Conservation (phyloP, 225 moss, liverwort and hornwort genomes). For the Physcomitrellopsis africana region DNA sequence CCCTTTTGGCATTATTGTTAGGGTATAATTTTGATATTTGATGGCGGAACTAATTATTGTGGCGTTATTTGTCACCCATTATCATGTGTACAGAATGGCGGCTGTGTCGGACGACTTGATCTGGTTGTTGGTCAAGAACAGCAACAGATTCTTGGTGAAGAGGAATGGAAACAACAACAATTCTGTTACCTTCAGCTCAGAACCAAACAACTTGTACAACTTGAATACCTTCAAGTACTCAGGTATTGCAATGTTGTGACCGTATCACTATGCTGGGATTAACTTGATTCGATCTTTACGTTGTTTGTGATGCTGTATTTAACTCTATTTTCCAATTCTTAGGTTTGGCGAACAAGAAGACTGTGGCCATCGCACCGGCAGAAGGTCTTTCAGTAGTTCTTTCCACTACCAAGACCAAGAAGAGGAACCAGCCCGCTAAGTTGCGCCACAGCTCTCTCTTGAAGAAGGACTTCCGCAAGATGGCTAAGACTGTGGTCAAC, state of each 20-base stretch:
- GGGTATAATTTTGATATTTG: background rate
- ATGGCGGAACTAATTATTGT: no score
- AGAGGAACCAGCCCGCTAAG: slow-evolving; percentile 57
- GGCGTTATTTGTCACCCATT: no score
- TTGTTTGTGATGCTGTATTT: background rate
- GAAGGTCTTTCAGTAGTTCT: slow-evolving; percentile 67
- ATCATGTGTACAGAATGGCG: slow-evolving; percentile 30
- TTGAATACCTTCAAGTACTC: slow-evolving; percentile 90
- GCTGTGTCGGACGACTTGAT: slow-evolving; percentile 87
- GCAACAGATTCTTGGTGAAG: slow-evolving; percentile 89
- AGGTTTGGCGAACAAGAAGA: slow-evolving; percentile 98
- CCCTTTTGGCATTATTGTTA: no score
- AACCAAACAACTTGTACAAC: slow-evolving; percentile 93
- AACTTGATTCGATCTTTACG: background rate
- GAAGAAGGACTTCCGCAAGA: slow-evolving; percentile 96
- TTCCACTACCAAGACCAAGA: slow-evolving; percentile 87
- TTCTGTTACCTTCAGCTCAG: slow-evolving; percentile 92
- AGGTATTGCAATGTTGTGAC: slow-evolving; percentile 38
- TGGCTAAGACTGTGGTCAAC: slow-evolving; percentile 75
- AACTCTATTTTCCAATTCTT: background rate
- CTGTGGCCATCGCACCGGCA: slow-evolving; percentile 62
- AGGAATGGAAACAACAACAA: slow-evolving; percentile 91
- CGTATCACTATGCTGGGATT: background rate
- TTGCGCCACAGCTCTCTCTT: slow-evolving; percentile 69
- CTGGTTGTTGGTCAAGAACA: slow-evolving; percentile 95